Conservation (phyloP, 345 rosid species). For the Camelina sativa region DNA sequence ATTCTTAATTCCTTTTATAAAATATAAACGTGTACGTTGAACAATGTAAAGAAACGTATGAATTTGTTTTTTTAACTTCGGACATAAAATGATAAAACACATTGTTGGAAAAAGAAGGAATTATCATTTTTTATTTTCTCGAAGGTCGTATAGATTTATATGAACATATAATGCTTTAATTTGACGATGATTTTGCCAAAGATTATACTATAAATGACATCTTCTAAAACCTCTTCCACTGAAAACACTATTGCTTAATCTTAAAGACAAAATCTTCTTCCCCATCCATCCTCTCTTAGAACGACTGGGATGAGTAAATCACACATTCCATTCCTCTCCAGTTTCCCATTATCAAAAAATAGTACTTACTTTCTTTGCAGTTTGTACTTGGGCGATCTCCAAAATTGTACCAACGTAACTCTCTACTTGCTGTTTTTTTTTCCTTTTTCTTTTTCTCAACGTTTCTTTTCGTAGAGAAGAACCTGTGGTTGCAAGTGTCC, state of each 20-base stretch:
- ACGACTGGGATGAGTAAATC: constrained; percentile 7
- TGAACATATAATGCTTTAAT: constrained; percentile 7
- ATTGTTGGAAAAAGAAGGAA: too few relatives aligned
- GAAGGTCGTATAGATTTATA: background rate
- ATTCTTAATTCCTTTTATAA: too few relatives aligned
- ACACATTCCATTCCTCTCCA: constrained; percentile 9
- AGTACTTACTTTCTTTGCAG: constrained; percentile 39
- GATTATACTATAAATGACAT: background rate
- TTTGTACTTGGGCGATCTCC: constrained; percentile 34
- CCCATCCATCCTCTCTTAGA: constrained; percentile 1
- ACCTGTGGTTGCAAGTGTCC: constrained; percentile 98
- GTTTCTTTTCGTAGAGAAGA: constrained; percentile 77
- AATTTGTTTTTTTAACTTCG: background rate
- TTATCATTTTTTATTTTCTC: background rate
- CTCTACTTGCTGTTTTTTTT: constrained; percentile 5
- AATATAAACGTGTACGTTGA: background rate
- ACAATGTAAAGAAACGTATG: background rate
- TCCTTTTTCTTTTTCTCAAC: constrained; percentile 26
- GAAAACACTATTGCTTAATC: constrained; percentile 7
- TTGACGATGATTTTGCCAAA: background rate
- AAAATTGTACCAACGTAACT: constrained; percentile 17
- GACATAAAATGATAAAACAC: background rate
- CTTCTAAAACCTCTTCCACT: constrained; percentile 7
- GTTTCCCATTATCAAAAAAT: constrained; percentile 17
- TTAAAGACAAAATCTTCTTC: constrained; percentile 8